Conservation (phyloP, 345 rosid species). For the Rhodomyrtus tomentosa region DNA sequence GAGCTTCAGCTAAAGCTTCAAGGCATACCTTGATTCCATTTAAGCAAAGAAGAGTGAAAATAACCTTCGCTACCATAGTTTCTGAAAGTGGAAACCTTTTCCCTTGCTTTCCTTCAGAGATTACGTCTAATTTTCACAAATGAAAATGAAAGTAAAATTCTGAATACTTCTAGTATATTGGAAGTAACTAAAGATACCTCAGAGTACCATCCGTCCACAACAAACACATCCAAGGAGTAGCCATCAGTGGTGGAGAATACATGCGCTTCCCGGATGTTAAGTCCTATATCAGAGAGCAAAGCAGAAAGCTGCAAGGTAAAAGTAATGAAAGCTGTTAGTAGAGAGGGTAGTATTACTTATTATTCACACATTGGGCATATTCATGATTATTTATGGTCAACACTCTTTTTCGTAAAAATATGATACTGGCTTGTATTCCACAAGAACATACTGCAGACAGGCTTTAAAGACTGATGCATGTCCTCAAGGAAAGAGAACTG, state of each 20-base stretch:
- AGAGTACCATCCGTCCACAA: conserved; percentile 63
- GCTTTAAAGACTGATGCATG: not conserved
- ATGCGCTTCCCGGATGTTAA: conserved; percentile 76
- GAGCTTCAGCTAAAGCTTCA: not conserved
- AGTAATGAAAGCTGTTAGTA: conserved; percentile 7
- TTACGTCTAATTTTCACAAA: not conserved
- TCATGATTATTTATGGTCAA: not conserved
- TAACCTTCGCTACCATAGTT: not conserved
- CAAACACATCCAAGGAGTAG: conserved; percentile 72
- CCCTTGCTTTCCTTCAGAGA: not conserved
- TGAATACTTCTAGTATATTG: not conserved
- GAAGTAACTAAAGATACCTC: conserved; percentile 26
- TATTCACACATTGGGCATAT: not conserved
- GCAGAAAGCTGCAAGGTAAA: conserved; percentile 56
- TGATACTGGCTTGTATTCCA: not conserved
- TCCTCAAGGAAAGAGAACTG: not conserved
- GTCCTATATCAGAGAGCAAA: conserved; percentile 65
- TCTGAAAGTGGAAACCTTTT: not conserved
- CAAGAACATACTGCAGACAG: not conserved
- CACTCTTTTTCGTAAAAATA: not conserved
- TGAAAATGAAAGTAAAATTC: not conserved
- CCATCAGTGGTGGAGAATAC: conserved; percentile 73
- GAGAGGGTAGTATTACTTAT: not conserved
- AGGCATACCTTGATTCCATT: not conserved
- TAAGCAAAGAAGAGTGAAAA: not conserved